Evolutionary conservation across 495 filamentous ascomycete genomes (phyloP), one percentile per base, ranked within the genome.

Genomic region (Durotheca rogersii): DNA sequence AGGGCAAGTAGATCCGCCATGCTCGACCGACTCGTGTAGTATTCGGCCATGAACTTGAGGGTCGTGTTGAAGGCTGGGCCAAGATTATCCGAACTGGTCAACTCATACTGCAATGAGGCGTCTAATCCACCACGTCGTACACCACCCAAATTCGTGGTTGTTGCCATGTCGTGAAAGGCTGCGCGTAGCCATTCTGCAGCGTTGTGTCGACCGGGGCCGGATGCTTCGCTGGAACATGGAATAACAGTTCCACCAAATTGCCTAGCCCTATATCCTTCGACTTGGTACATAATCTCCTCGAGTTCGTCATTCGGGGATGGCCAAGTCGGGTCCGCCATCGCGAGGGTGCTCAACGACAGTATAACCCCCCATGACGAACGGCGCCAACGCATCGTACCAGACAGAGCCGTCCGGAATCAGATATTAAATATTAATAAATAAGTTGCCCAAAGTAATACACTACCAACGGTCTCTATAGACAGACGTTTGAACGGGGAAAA

Each of bases 91-190:
- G 74, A 72, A 44, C 71, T 70, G 33, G 58, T 68, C 32, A 79
- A 51, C 56, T 85, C 82, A 47, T 79, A 85, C 27, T 79, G 75
- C 21, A 85, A 61, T 1, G 80, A 83, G 19, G 70, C 81, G 62
- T 85, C 82, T 31, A 85, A 45, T 1, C 82, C 82, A 31, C 80
- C 81, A n/a, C 65, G 47, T 39, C 62, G 52, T 36, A 56, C 41
- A n/a, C 41, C 58, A 5, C 67, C 66, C 23, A 66, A 67, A 53
- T 63, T 75, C 12, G 69, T 65, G 15, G 67, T 72, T 5, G 79
- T 80, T 4, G 80, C 67, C 74, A 84, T 83, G 56, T 85, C 82
- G 58, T 85, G 82, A 50, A 85, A 84, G 29, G 75, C 80, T 9
- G 77, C 70, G 17, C 81, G 75, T 40, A 85, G 61, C 81, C 80